Percentiles rank a stretch among this genome's conserved stretches.
These are phyloP conservation scores for Rhodotorula sp. DNA, from an alignment of 1,284 basidiomycete species.

Conservation along the genomic window DNA sequence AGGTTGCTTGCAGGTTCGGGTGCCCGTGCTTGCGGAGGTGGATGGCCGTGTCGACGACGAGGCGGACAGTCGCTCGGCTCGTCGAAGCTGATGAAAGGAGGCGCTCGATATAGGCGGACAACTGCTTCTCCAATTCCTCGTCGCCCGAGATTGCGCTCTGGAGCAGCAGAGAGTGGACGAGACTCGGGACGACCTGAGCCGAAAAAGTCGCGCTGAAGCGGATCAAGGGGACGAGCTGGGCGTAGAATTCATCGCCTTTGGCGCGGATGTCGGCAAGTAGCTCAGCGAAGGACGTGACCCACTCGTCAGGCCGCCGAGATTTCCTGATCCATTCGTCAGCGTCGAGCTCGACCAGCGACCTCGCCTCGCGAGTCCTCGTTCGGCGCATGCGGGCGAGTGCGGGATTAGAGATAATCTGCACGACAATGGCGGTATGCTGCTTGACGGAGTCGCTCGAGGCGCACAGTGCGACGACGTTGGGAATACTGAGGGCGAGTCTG, in stretches of 20 bases:
- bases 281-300: slow-evolving; percentile 65
- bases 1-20: slow-evolving; percentile 47
- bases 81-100: slow-evolving; percentile 54
- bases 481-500: slow-evolving; percentile 12
- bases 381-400: slow-evolving; percentile 13
- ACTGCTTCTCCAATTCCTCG: background rate
- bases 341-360: slow-evolving; percentile 56
- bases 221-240: slow-evolving; percentile 64
- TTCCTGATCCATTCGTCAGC: slow-evolving; percentile 1
- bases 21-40: slow-evolving; percentile 70
- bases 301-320: slow-evolving; percentile 58
- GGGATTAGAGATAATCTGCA: slow-evolving; percentile 2
- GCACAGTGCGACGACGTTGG: slow-evolving; percentile 1
- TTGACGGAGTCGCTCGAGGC: background rate
- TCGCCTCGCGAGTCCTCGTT: slow-evolving; percentile 15
- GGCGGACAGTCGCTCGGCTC: slow-evolving; percentile 55
- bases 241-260: slow-evolving; percentile 63
- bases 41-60: slow-evolving; percentile 74
- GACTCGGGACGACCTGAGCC: slow-evolving; percentile 65
- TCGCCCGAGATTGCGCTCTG: slow-evolving; percentile 33
- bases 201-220: slow-evolving; percentile 61
- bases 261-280: slow-evolving; percentile 64
- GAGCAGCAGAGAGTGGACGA: slow-evolving; percentile 69
- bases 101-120: slow-evolving; percentile 43
- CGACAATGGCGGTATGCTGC: background rate